These are phyloP conservation scores for Gremmenia infestans DNA, from an alignment of 2,329 filamentous ascomycete genomes.

Conservation along the genomic window DNA sequence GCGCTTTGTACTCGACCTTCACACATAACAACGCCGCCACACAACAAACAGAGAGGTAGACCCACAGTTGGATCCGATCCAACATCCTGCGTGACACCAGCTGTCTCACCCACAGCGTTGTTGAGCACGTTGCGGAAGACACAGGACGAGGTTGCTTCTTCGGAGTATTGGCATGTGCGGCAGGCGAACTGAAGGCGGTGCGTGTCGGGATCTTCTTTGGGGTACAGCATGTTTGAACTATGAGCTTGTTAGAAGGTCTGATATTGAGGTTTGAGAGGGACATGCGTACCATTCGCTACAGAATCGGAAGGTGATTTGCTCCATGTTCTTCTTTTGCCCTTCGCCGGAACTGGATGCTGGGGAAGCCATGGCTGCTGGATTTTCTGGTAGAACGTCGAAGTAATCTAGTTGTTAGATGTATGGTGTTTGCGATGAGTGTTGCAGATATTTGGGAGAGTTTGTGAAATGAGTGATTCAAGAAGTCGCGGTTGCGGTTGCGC, in stretches of 20 bases:
- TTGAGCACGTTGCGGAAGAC: conserved; percentile 94
- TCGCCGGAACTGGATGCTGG: conserved; percentile 46
- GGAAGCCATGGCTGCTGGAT: conserved; percentile 45
- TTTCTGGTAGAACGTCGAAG: not conserved
- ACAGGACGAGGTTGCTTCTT: conserved; percentile 80
- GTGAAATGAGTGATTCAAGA: not conserved
- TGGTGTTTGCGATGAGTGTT: not conserved
- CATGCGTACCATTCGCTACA: conserved; percentile 83
- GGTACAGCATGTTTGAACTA: conserved; percentile 94
- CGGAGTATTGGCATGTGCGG: conserved; percentile 89
- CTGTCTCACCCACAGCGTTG: conserved; percentile 88
- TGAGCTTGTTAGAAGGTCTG: conserved; percentile 17
- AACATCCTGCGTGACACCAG: conserved; percentile 95
- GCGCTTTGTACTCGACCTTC: conserved; percentile 13
- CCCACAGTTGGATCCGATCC: conserved; percentile 97
- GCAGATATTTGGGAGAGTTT: not conserved
- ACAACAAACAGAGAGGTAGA: conserved; percentile 48
- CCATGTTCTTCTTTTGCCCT: conserved; percentile 46
- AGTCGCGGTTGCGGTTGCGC: not conserved
- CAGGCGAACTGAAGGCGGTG: conserved; percentile 91
- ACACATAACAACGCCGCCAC: conserved; percentile 42
- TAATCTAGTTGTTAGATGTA: not conserved
- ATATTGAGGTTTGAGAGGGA: conserved; percentile 7
- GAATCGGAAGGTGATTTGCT: conserved; percentile 95
- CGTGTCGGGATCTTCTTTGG: conserved; percentile 82